These are phyloP conservation scores for Excoecaria cochinchinensis DNA, from an alignment of 345 rosid genomes.

Conservation along the genomic window DNA sequence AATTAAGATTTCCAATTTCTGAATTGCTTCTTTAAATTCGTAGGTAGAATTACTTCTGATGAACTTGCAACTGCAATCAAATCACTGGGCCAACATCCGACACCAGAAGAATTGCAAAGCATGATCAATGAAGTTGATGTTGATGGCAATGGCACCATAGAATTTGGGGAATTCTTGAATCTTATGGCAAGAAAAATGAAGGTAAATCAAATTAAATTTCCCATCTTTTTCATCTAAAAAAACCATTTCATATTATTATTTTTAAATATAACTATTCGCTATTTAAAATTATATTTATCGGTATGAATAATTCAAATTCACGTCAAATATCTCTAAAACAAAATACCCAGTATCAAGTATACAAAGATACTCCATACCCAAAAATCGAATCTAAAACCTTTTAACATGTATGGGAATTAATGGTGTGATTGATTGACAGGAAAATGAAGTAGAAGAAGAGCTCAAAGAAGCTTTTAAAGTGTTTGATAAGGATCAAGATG, in stretches of 20 bases:
- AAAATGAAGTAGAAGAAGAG: conserved; percentile 24
- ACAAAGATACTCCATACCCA: too few relatives aligned
- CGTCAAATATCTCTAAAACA: too few relatives aligned
- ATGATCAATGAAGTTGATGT: conserved; percentile 65
- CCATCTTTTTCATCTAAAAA: too few relatives aligned
- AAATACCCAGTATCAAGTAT: too few relatives aligned
- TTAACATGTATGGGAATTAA: neutral
- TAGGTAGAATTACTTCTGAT: conserved; percentile 61
- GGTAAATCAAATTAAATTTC: conserved; percentile 24
- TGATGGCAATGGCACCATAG: conserved; percentile 59
- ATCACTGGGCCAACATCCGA: conserved; percentile 51
- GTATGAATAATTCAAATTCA: too few relatives aligned
- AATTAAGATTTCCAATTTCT: too few relatives aligned
- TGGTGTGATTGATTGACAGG: conserved; percentile 2
- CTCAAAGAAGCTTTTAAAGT: conserved; percentile 24
- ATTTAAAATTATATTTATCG: too few relatives aligned
- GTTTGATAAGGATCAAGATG: conserved; percentile 27
- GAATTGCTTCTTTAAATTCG: neutral
- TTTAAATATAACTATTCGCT: too few relatives aligned
- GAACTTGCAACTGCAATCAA: conserved; percentile 55
- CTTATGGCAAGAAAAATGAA: conserved; percentile 69
- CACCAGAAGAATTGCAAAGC: conserved; percentile 58
- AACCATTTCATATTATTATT: too few relatives aligned
- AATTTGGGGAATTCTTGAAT: conserved; percentile 64
- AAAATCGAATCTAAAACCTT: too few relatives aligned